Evolutionary conservation across 2,329 filamentous ascomycete species (phyloP).

Genomic region (Phyllosticta paracitricarpa): DNA sequence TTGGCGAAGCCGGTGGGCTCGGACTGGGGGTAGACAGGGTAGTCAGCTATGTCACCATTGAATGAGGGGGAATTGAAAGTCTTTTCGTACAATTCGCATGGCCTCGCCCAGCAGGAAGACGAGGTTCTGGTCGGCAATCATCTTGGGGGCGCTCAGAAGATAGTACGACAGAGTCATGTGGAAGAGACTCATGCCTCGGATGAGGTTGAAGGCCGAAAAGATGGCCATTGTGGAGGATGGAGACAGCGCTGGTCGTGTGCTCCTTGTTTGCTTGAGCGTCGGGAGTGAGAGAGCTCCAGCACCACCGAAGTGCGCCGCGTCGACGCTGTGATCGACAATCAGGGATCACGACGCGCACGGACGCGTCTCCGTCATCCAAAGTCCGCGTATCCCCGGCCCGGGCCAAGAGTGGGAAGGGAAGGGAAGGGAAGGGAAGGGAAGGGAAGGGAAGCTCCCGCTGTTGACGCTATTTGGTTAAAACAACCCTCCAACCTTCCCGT

Average conservation of each 20-base stretch:
- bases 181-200: slow-evolving; percentile 73
- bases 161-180: slow-evolving; percentile 77
- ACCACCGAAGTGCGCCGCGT: background rate
- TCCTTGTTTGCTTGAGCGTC: background rate
- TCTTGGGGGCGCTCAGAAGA: slow-evolving; percentile 63
- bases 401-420: background rate
- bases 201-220: slow-evolving; percentile 69
- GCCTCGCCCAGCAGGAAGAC: slow-evolving; percentile 75
- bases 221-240: slow-evolving; percentile 54
- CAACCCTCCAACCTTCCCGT: background rate
- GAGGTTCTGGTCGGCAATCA: slow-evolving; percentile 67
- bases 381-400: background rate
- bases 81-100: slow-evolving; percentile 60
- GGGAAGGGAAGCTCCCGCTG: background rate
- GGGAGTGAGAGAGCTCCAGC: background rate
- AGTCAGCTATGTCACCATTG: background rate
- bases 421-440: no score
- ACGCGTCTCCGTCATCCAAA: background rate
- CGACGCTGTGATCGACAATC: background rate
- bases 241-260: background rate
- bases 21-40: slow-evolving; percentile 38
- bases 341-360: background rate
- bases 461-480: background rate
- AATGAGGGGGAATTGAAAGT: background rate
- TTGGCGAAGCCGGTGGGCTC: slow-evolving; percentile 57